Base-by-base conservation (phyloP, 75 land plant species). In the Sequoiadendron giganteum region DNA sequence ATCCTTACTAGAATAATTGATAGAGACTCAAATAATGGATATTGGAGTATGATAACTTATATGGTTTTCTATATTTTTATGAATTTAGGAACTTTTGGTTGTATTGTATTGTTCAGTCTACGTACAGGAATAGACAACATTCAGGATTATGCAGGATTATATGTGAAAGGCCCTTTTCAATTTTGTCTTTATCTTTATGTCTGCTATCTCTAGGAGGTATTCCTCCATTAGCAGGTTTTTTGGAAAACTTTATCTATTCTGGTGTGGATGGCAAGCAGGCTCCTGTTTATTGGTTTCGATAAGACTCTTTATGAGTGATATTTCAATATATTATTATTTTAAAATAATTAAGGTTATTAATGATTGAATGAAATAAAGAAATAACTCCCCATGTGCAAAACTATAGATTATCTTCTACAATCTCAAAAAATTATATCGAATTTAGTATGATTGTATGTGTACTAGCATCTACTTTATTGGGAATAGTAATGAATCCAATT, bases 391-490 rank as follows among this genome's bases (percentile, higher is more conserved):
- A 38, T 42, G 58, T 79, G 39, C 70, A 52, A 87, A 87, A 80
- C 80, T 79, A 80, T 80, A 80, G 68, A 87, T 18, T 68, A 87
- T 87, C 84, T 49, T 38, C 82, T 87, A 39, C 80, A 87, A 87
- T 80, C 34, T 87, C 55, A 87, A 80, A 56, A 80, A 80, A 87
- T 78, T 87, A 25, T 38, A 87, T 80, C 34, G 83, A 77, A 56
- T 87, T 87, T 30, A 87, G 87, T 87, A 76, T 87, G 87, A 87
- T 54, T 87, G 83, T 81, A 87, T 87, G 52, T 87, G 52, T 87
- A 56, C 16, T 87, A 76, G 81, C 47, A 77, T 87, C 81, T 87
- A 87, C 49, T 77, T 14, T 72, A 86, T 25, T 77, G 75, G 43
- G 81, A 87, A 75, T 77, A 77, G n/a, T 79, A 73, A 73, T 77